Evolutionary conservation across 164 flowering plant genomes (phyloP).

Genomic region (Akebia trifoliata): DNA sequence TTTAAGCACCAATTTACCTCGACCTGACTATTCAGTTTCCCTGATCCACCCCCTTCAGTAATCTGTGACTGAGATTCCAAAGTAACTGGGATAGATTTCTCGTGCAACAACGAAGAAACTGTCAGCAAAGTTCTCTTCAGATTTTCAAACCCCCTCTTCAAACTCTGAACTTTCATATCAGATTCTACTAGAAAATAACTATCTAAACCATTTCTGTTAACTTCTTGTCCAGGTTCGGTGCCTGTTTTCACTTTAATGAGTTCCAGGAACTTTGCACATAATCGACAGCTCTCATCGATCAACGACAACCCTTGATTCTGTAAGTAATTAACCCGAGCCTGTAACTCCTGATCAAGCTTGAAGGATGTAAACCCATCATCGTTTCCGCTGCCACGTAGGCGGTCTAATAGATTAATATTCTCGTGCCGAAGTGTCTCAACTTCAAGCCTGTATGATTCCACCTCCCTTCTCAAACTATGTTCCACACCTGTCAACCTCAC

Average conservation of each 20-base stretch:
- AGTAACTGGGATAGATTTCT: slow-evolving; percentile 36
- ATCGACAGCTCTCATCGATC: slow-evolving; percentile 45
- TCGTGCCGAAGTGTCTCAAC: slow-evolving; percentile 77
- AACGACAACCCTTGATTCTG: slow-evolving; percentile 60
- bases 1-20: slow-evolving; percentile 34
- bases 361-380: slow-evolving; percentile 38
- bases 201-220: slow-evolving; percentile 33
- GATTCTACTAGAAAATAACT: slow-evolving; percentile 67
- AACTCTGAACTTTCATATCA: slow-evolving; percentile 72
- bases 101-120: slow-evolving; percentile 46
- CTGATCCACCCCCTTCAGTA: slow-evolving; percentile 12
- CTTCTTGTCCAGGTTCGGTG: slow-evolving; percentile 23
- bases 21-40: slow-evolving; percentile 21
- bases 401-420: slow-evolving; percentile 58
- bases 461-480: slow-evolving; percentile 66
- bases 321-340: slow-evolving; percentile 42
- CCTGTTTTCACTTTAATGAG: slow-evolving; percentile 40
- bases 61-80: slow-evolving; percentile 24
- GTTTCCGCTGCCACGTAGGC: slow-evolving; percentile 45
- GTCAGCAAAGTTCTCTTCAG: slow-evolving; percentile 55
- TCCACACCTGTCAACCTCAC: slow-evolving; percentile 77
- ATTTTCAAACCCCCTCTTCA: slow-evolving; percentile 62
- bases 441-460: slow-evolving; percentile 61
- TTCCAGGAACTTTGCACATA: slow-evolving; percentile 57
- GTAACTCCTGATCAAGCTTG: slow-evolving; percentile 70